A percentile compares a stretch with the other conserved stretches of the same genome.
phyloP scores from a whole-genome alignment of 202 grass and related monocot species.

The Setaria italica region DNA sequence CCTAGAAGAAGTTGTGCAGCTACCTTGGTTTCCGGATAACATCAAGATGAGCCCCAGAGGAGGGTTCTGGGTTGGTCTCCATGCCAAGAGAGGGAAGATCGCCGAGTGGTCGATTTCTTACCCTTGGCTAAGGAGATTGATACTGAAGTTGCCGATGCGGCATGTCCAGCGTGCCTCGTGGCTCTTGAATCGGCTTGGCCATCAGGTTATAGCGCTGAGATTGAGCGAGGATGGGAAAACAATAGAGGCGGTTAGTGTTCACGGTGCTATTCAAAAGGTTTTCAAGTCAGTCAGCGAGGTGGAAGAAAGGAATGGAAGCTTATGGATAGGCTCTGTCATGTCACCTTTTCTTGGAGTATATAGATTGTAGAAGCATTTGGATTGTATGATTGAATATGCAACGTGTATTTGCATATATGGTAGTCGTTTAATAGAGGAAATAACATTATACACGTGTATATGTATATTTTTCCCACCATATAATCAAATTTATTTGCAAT shows the following conservation, averaged over 20 bases:
- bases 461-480: no score
- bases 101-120: constrained; percentile 42
- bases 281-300: constrained; percentile 63
- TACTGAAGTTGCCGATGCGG: no score
- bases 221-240: constrained; percentile 47
- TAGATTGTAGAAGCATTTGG: not conserved
- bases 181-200: no score
- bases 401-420: not conserved
- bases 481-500: no score
- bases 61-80: constrained; percentile 79
- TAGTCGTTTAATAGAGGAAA: not conserved
- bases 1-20: constrained; percentile 44
- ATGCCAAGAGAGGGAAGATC: constrained; percentile 67
- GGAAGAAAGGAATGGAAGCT: constrained; percentile 62
- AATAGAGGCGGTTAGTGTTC: constrained; percentile 52
- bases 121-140: no score
- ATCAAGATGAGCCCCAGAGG: constrained; percentile 74
- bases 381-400: no score
- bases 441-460: not conserved
- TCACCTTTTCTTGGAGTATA: constrained; percentile 61
- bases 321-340: constrained; percentile 78
- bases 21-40: constrained; percentile 72
- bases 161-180: no score
- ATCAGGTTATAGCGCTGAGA: no score
- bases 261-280: constrained; percentile 18